Conservation (phyloP, 495 filamentous ascomycete genomes). For the Aspergillus nanangensis region DNA sequence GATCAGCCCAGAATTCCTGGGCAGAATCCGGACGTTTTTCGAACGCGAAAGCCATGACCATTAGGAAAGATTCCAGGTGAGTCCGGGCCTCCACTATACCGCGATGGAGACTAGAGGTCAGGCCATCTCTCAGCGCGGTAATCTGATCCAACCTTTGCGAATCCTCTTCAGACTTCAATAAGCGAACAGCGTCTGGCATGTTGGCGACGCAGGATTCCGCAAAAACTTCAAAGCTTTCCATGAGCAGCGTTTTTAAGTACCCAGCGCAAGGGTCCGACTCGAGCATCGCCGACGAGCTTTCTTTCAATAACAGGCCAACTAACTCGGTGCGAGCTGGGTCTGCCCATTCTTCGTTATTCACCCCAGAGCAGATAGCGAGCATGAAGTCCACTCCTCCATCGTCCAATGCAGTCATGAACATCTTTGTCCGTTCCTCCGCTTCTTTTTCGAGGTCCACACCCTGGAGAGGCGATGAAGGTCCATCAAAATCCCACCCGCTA, state of each 20-base stretch:
- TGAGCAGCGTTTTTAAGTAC: slow-evolving; percentile 63
- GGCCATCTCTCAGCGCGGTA: slow-evolving; percentile 42
- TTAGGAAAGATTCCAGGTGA: slow-evolving; percentile 84
- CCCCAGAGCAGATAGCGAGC: slow-evolving; percentile 74
- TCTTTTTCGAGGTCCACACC: slow-evolving; percentile 60
- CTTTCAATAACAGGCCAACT: slow-evolving; percentile 70
- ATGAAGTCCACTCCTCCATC: slow-evolving; percentile 92
- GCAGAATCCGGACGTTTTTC: slow-evolving; percentile 77
- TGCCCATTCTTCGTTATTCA: slow-evolving; percentile 70
- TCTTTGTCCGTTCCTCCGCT: slow-evolving; percentile 60
- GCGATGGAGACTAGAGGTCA: slow-evolving; percentile 42
- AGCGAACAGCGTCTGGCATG: slow-evolving; percentile 86
- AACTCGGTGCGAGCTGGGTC: slow-evolving; percentile 73
- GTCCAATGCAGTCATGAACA: slow-evolving; percentile 72
- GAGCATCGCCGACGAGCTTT: slow-evolving; percentile 59
- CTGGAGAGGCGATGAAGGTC: slow-evolving; percentile 45
- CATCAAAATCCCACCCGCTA: slow-evolving; percentile 80
- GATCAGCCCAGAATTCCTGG: slow-evolving; percentile 81
- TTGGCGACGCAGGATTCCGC: slow-evolving; percentile 90
- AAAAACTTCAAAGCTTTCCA: slow-evolving; percentile 78
- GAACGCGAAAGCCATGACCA: slow-evolving; percentile 90
- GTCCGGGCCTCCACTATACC: slow-evolving; percentile 53
- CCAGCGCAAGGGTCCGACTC: slow-evolving; percentile 58
- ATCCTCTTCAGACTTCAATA: slow-evolving; percentile 83
- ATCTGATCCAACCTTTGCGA: slow-evolving; percentile 72